phyloP scores from a whole-genome alignment of 208 protist species.

The Leishmania tropica region DNA sequence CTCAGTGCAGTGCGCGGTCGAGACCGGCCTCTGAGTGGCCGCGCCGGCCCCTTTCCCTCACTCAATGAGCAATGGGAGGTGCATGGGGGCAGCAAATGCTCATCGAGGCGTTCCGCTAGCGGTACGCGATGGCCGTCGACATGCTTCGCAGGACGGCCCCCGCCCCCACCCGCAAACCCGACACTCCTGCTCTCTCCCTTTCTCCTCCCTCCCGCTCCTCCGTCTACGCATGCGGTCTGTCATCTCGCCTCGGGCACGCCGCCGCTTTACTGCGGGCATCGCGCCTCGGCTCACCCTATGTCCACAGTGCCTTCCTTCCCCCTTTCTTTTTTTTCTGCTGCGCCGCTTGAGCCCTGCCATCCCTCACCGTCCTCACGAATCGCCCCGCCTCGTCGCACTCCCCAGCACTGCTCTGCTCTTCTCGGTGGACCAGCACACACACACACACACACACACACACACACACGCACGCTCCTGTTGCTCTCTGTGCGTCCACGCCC shows the following conservation, averaged over 20 bases:
- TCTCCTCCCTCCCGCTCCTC: background rate
- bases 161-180: background rate
- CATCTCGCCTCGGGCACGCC: too few species aligned
- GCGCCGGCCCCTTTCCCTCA: background rate
- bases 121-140: background rate
- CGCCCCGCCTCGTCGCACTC: background rate
- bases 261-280: background rate
- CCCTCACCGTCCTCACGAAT: background rate
- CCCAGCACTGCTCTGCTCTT: background rate
- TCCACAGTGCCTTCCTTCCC: background rate
- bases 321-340: background rate
- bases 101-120: background rate
- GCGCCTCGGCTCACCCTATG: background rate
- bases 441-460: background rate
- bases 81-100: background rate
- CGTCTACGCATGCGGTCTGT: too few species aligned
- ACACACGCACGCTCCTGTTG: background rate
- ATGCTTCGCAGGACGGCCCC: background rate
- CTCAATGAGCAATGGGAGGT: background rate
- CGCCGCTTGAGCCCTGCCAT: background rate
- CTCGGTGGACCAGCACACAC: background rate
- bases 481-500: background rate
- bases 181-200: background rate
- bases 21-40: background rate
- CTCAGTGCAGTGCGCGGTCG: background rate